Percentiles rank a stretch among this genome's conserved stretches.
These are phyloP conservation scores for Plantago elongata DNA, from an alignment of 257 asterid species.

Conservation along the genomic window DNA sequence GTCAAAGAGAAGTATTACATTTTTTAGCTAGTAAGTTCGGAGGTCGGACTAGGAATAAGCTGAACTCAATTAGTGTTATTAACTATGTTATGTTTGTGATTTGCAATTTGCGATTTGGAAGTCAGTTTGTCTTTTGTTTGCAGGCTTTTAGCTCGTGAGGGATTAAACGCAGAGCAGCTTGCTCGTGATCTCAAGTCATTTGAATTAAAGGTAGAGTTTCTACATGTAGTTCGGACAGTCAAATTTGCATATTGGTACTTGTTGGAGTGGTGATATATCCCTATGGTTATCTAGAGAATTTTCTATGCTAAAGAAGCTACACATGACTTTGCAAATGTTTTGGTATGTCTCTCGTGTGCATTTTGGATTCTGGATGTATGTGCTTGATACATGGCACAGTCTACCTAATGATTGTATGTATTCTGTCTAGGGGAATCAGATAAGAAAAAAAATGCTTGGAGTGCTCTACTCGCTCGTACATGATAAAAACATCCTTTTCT, in stretches of 20 bases:
- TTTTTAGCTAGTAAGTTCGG: too few species aligned
- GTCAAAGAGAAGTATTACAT: too few species aligned
- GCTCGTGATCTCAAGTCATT: slow-evolving; percentile 98
- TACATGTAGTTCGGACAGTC: not conserved
- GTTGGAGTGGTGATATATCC: slow-evolving; percentile 3
- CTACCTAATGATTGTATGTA: not conserved
- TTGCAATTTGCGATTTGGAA: too few species aligned
- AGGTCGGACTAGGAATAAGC: too few species aligned
- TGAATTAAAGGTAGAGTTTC: slow-evolving; percentile 64
- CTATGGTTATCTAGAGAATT: not conserved
- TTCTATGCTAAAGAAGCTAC: not conserved
- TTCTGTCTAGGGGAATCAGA: not conserved
- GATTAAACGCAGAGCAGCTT: slow-evolving; percentile 93
- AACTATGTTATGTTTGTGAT: too few species aligned
- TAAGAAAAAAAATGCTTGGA: not conserved
- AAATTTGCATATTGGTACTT: slow-evolving; percentile 7
- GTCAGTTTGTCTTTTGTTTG: slow-evolving; percentile 2
- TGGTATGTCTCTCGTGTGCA: not conserved
- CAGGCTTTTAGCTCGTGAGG: slow-evolving; percentile 93
- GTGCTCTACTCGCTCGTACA: not conserved
- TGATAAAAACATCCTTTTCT: not conserved
- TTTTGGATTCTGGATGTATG: not conserved
- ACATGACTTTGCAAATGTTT: not conserved
- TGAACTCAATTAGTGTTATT: too few species aligned
- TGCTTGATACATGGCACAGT: not conserved